These are phyloP conservation scores for Coemansia sp. DNA, from an alignment of 192 early-diverging fungal genomes.

Conservation along the genomic window DNA sequence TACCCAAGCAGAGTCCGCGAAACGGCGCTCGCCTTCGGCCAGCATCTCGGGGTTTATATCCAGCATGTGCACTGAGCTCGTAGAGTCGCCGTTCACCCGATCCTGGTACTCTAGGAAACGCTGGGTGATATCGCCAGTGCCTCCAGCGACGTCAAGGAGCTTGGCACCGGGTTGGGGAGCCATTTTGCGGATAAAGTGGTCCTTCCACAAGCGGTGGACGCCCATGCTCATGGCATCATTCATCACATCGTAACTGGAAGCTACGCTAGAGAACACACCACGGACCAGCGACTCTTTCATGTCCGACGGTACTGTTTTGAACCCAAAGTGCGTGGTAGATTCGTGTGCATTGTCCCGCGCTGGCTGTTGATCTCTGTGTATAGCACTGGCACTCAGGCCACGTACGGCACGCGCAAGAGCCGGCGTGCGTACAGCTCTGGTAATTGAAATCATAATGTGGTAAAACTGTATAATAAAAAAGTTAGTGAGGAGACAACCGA, in stretches of 20 bases:
- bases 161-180: conserved; percentile 78
- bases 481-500: background rate
- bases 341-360: background rate
- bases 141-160: conserved; percentile 96
- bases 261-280: conserved; percentile 91
- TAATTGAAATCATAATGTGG: background rate
- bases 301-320: conserved; percentile 79
- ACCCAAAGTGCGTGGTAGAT: conserved; percentile 89
- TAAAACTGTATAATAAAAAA: background rate
- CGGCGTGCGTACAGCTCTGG: conserved; percentile 1
- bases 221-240: conserved; percentile 96
- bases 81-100: conserved; percentile 62
- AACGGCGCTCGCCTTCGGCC: conserved; percentile 79
- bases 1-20: conserved; percentile 50
- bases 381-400: background rate
- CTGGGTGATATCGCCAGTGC: conserved; percentile 97
- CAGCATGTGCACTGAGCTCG: conserved; percentile 74
- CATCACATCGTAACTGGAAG: conserved; percentile 96
- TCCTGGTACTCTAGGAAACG: conserved; percentile 88
- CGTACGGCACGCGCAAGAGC: background rate
- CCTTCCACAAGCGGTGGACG: conserved; percentile 96
- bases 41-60: conserved; percentile 99
- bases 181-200: conserved; percentile 83
- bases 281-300: conserved; percentile 90
- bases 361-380: background rate